These are phyloP conservation scores for Pontederia crassipes DNA, from an alignment of 176 grass and related monocot species.

Conservation along the genomic window DNA sequence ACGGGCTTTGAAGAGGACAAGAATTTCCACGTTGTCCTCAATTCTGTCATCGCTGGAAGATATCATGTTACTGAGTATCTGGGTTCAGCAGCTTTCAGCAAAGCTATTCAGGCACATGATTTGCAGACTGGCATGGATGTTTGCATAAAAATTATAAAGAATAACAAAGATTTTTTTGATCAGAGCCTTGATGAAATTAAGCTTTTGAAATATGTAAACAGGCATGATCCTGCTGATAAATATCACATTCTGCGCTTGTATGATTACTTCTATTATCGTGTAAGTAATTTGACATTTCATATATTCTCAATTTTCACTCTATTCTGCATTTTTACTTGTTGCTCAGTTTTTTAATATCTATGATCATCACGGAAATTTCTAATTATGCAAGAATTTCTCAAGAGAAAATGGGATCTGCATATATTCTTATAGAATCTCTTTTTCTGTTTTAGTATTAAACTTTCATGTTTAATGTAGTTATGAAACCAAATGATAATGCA, in stretches of 20 bases:
- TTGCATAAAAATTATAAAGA: conserved; percentile 99
- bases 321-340: background rate
- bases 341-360: too few species aligned
- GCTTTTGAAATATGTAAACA: conserved; percentile 98
- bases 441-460: too few species aligned
- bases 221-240: conserved; percentile 91
- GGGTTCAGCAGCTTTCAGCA: conserved; percentile 97
- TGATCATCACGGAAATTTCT: too few species aligned
- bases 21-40: conserved; percentile 92
- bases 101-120: conserved; percentile 98
- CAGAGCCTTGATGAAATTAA: conserved; percentile 99
- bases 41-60: conserved; percentile 89
- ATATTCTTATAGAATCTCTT: too few species aligned
- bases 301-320: background rate
- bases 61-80: conserved; percentile 98
- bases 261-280: conserved; percentile 98
- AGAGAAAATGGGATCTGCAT: too few species aligned
- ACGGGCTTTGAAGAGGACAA: conserved; percentile 99
- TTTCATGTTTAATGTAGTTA: too few species aligned
- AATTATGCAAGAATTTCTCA: too few species aligned
- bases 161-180: conserved; percentile 99
- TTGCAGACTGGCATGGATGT: conserved; percentile 99
- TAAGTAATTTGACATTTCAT: conserved; percentile 20
- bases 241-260: conserved; percentile 90
- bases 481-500: too few species aligned